Evolutionary conservation across 495 filamentous ascomycete genomes (phyloP).

Genomic region (Bathelium albidoporum): DNA sequence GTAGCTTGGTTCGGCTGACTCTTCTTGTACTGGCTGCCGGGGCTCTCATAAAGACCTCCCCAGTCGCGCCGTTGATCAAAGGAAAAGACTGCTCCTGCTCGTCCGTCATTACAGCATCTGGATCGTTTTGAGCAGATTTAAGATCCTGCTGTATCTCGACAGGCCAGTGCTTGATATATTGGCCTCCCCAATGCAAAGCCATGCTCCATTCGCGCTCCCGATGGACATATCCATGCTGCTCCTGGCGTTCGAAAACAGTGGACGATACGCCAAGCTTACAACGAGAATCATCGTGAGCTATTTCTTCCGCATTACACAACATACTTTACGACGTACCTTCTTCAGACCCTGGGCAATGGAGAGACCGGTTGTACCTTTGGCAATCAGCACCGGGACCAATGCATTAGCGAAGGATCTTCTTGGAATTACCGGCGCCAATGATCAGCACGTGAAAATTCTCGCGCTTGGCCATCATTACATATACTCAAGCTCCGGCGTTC

Average conservation of each 20-base stretch:
- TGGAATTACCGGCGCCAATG: background rate
- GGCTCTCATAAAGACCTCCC: slow-evolving; percentile 30
- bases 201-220: slow-evolving; percentile 45
- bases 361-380: slow-evolving; percentile 32
- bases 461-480: background rate
- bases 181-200: slow-evolving; percentile 38
- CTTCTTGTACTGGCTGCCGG: slow-evolving; percentile 32
- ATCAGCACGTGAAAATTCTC: background rate
- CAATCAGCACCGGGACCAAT: background rate
- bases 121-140: slow-evolving; percentile 25
- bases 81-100: slow-evolving; percentile 28
- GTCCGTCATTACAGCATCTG: slow-evolving; percentile 23
- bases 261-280: slow-evolving; percentile 37
- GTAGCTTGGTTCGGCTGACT: slow-evolving; percentile 32
- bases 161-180: background rate
- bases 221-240: slow-evolving; percentile 20
- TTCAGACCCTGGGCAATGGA: slow-evolving; percentile 39
- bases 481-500: background rate
- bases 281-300: slow-evolving; percentile 9
- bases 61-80: slow-evolving; percentile 37
- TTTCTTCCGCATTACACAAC: background rate
- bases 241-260: slow-evolving; percentile 38
- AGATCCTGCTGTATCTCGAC: slow-evolving; percentile 23
- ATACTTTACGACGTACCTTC: slow-evolving; percentile 22
- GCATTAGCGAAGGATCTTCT: background rate